These are phyloP conservation scores for Debaryomyces sp. DNA, from an alignment of 1,139 yeast genomes.

Conservation along the genomic window DNA sequence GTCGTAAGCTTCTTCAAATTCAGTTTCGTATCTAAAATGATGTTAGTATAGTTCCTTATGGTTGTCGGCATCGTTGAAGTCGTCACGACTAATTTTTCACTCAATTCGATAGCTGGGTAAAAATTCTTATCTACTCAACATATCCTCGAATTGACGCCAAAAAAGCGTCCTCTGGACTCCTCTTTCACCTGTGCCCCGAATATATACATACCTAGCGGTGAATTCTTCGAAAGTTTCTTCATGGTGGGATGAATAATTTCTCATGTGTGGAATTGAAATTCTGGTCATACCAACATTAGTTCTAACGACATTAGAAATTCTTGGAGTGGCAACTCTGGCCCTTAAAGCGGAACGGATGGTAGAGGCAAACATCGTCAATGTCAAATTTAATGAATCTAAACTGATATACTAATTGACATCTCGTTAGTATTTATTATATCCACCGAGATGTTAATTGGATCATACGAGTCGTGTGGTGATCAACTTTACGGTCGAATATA, in stretches of 20 bases:
- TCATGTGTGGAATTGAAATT: slow-evolving; percentile 31
- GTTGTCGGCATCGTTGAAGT: background rate
- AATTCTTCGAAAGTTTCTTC: slow-evolving; percentile 96
- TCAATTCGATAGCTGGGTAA: background rate
- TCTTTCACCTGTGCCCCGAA: background rate
- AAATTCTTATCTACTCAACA: background rate
- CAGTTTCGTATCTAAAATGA: slow-evolving; percentile 78
- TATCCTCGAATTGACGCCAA: background rate
- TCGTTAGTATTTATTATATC: slow-evolving; percentile 6
- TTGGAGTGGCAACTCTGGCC: slow-evolving; percentile 40
- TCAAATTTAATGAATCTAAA: slow-evolving; percentile 3
- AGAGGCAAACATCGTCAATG: slow-evolving; percentile 44
- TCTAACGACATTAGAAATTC: slow-evolving; percentile 26
- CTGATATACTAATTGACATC: background rate
- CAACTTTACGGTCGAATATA: background rate
- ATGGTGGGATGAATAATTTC: slow-evolving; percentile 77
- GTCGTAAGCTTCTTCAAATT: slow-evolving; percentile 97
- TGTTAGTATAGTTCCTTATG: slow-evolving; percentile 27
- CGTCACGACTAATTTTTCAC: background rate
- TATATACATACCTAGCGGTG: slow-evolving; percentile 62
- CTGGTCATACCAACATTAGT: slow-evolving; percentile 18
- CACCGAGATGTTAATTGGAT: slow-evolving; percentile 16
- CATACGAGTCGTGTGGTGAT: slow-evolving; percentile 17
- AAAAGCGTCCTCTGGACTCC: background rate
- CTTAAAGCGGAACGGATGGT: slow-evolving; percentile 58